Evolutionary conservation across 805 yeast genomes (phyloP), one percentile per base, ranked within the genome.

Genomic region (Candida adriatica): DNA sequence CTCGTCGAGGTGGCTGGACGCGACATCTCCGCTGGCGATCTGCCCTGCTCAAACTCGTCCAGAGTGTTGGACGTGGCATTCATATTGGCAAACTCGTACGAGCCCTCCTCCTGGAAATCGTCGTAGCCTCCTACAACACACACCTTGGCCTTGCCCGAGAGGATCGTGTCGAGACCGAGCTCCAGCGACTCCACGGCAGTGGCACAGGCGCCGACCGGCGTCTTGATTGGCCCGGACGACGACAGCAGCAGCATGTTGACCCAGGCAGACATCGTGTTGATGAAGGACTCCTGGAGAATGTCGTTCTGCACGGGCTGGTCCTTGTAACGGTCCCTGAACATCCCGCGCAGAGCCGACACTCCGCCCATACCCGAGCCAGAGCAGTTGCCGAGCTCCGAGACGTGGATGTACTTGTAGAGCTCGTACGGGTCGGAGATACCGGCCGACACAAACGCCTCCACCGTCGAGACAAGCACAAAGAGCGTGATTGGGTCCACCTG

Each of bases 321-420:
- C 49, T 75, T 67, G 68, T 72, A 92, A 67, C 99, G 79, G 56
- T 90, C 95, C 63, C 74, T 87, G 72, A 87, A 92, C 97, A 92
- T 92, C 51, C 96, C 96, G 61, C 94, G 84, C 56, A 92, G 66
- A 32, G 99, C 98, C 49, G 82, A 60, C 51, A 90, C 94, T 80
- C 99, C 99, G 66, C 99, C 99, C 95, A 92, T 90, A 76, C 99
- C 99, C 35, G 96, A 87, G 69, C 99, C 99, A 29, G 95, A 82
- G 73, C 97, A 88, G 75, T 90, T 94, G 69, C 98, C 99, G 48
- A 92, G 87, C 65, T 92, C 97, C 28, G 97, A 87, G 36, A 92
- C 94, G 61, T 92, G 99, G 30, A 94, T 95, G 59, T 92, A 94
- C 66, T 90, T 80, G 73, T 92, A 92, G 73, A 94, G 86, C 68